These are phyloP conservation scores for Fusarium dimerum DNA, from an alignment of 2,329 filamentous ascomycete genomes.

Conservation along the genomic window DNA sequence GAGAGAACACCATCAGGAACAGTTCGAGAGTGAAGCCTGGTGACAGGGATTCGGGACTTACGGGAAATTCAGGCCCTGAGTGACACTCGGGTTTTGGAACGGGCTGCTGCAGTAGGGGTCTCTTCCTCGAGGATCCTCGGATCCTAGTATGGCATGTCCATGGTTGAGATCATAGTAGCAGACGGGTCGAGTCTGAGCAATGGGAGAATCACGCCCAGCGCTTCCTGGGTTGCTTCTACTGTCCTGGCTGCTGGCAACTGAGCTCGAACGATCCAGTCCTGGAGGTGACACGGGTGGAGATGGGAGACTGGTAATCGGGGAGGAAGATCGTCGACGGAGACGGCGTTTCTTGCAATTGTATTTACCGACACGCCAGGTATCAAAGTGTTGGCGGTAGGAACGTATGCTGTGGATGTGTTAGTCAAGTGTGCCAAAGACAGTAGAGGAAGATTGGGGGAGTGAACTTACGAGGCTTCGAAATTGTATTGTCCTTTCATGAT, in stretches of 20 bases:
- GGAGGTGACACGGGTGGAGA: constrained; percentile 8
- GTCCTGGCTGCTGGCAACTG: not conserved
- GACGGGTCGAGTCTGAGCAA: not conserved
- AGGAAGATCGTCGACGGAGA: constrained; percentile 12
- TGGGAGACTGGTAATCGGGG: constrained; percentile 13
- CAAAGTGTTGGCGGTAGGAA: constrained; percentile 51
- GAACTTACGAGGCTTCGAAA: constrained; percentile 44
- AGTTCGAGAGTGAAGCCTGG: no score
- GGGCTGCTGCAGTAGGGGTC: no score
- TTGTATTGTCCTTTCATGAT: constrained; percentile 41
- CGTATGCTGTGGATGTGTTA: constrained; percentile 34
- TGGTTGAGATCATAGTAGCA: no score
- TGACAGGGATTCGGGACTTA: no score
- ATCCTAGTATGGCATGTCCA: no score
- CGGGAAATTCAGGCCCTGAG: no score
- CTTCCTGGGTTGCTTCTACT: not conserved
- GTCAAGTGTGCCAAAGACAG: not conserved
- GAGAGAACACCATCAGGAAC: no score
- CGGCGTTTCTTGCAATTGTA: constrained; percentile 44
- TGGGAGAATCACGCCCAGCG: not conserved
- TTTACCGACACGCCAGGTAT: constrained; percentile 48
- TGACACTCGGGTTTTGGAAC: no score
- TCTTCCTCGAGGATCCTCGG: no score
- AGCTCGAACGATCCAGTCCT: constrained; percentile 4
- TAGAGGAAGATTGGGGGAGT: not conserved